Conservation (phyloP, 2,329 filamentous ascomycete species). For the Cordyceps farinosa region DNA sequence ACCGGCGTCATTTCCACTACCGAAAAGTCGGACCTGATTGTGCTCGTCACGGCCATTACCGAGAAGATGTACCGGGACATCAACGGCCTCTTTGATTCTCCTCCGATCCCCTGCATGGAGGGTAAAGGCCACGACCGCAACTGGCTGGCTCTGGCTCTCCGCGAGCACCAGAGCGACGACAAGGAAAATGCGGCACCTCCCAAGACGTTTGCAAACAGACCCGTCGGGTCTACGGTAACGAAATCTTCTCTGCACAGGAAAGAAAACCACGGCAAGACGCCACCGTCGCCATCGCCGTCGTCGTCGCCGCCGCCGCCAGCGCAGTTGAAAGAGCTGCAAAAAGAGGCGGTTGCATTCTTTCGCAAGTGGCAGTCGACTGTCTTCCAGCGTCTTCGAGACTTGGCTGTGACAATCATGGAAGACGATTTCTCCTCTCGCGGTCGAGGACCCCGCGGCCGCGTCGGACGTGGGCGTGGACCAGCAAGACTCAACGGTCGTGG, state of each 20-base stretch:
- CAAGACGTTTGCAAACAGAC: conserved; percentile 24
- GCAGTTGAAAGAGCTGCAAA: conserved; percentile 62
- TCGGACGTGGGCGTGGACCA: conserved; percentile 14
- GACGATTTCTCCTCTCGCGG: background rate
- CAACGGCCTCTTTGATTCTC: conserved; percentile 48
- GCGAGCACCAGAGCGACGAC: conserved; percentile 27
- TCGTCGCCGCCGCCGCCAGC: too few relatives aligned
- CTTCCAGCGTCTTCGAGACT: conserved; percentile 65
- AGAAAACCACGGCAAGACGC: conserved; percentile 19
- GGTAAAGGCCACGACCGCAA: conserved; percentile 31
- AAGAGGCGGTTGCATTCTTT: conserved; percentile 66
- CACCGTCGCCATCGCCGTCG: conserved; percentile 21
- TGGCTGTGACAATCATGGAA: conserved; percentile 42
- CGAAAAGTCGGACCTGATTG: conserved; percentile 51
- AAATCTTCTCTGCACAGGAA: conserved; percentile 25
- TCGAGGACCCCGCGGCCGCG: conserved; percentile 27
- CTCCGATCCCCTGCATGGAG: conserved; percentile 33
- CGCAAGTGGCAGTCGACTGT: conserved; percentile 76
- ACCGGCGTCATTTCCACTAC: conserved; percentile 44
- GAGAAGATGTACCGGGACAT: conserved; percentile 54
- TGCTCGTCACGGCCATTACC: conserved; percentile 49
- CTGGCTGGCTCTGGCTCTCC: conserved; percentile 35
- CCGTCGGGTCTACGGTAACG: conserved; percentile 30
- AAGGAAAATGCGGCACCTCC: conserved; percentile 25
- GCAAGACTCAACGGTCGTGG: conserved; percentile 12